Evolutionary conservation across 2,329 filamentous ascomycete genomes (phyloP).

Genomic region (Pseudocercospora macadamiae): DNA sequence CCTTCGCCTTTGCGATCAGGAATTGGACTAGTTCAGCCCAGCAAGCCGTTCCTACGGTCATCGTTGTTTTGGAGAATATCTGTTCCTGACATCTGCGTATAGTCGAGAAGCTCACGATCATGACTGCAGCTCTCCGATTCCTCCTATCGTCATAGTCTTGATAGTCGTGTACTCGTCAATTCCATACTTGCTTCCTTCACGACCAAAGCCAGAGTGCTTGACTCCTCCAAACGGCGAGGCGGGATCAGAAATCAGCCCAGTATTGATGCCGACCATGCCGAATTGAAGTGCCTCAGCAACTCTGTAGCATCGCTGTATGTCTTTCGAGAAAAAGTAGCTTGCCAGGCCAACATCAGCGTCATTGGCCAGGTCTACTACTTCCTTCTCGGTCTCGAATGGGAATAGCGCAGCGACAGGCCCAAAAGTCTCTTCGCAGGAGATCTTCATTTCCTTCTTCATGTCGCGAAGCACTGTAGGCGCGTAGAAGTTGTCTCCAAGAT

Average conservation of each 20-base stretch:
- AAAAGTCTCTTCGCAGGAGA: conserved; percentile 33
- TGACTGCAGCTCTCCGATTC: conserved; percentile 17
- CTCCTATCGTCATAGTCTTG: conserved; percentile 63
- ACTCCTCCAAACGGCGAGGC: conserved; percentile 70
- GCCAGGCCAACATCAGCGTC: conserved; percentile 32
- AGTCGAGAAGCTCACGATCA: not conserved
- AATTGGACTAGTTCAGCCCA: too few species aligned
- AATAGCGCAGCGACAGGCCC: conserved; percentile 31
- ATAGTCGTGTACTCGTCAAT: conserved; percentile 75
- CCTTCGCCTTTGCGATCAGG: too few species aligned
- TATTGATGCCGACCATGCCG: conserved; percentile 42
- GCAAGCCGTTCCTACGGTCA: too few species aligned
- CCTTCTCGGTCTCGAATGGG: conserved; percentile 32
- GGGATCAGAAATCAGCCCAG: conserved; percentile 30
- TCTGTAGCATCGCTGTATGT: conserved; percentile 40
- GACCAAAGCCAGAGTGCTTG: conserved; percentile 79
- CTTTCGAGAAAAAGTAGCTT: conserved; percentile 41
- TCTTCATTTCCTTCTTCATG: conserved; percentile 28
- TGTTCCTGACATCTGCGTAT: not conserved
- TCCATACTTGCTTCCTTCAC: conserved; percentile 77
- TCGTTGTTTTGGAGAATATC: too few species aligned
- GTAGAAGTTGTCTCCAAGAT: conserved; percentile 41
- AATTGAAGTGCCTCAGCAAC: conserved; percentile 46
- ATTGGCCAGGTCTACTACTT: conserved; percentile 23
- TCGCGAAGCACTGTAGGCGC: conserved; percentile 31